Conservation (phyloP, 1,139 yeast species). For the Candida sanyaensis region DNA sequence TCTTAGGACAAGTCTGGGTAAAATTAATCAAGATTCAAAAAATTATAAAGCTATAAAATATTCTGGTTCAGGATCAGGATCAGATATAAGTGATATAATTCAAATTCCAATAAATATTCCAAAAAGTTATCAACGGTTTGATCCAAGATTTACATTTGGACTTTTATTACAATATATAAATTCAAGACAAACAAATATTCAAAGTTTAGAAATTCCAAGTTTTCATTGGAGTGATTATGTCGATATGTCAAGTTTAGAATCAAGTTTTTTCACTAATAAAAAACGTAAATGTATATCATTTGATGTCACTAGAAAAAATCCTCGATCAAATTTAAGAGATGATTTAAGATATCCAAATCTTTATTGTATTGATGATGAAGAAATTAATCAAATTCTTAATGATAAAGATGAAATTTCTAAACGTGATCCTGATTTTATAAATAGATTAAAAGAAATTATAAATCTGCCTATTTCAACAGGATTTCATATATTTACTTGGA, state of each 20-base stretch:
- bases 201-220: conserved; percentile 19
- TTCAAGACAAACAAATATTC: background rate
- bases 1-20: background rate
- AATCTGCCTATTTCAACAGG: conserved; percentile 24
- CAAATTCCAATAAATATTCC: conserved; percentile 13
- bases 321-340: conserved; percentile 17
- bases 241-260: conserved; percentile 28
- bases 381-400: conserved; percentile 15
- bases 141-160: conserved; percentile 37
- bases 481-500: conserved; percentile 37
- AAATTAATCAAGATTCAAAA: conserved; percentile 1
- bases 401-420: conserved; percentile 1
- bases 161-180: conserved; percentile 23
- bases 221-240: conserved; percentile 43
- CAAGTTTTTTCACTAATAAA: conserved; percentile 17
- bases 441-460: conserved; percentile 11
- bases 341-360: conserved; percentile 19
- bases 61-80: no score
- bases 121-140: conserved; percentile 22
- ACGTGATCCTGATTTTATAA: conserved; percentile 10
- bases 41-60: background rate
- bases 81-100: conserved; percentile 5
- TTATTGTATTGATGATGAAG: conserved; percentile 32
- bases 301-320: conserved; percentile 21
- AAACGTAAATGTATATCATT: conserved; percentile 25